These are phyloP conservation scores for Malania oleifera DNA, from an alignment of 164 flowering plant species.

Conservation along the genomic window DNA sequence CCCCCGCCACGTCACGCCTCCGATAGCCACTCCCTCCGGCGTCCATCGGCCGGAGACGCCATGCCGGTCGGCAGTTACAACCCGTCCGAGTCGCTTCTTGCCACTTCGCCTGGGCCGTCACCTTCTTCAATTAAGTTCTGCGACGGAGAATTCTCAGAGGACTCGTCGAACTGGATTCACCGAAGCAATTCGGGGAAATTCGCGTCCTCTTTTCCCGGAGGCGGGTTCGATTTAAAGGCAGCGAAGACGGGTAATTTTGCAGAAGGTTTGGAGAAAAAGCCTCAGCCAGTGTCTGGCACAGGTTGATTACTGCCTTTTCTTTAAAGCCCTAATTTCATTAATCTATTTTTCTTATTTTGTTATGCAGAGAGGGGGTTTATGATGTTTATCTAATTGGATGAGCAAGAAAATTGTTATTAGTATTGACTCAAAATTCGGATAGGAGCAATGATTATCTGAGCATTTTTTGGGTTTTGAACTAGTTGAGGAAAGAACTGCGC, in stretches of 20 bases:
- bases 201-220: constrained; percentile 36
- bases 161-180: constrained; percentile 13
- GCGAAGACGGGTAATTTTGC: constrained; percentile 22
- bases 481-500: too few relatives aligned
- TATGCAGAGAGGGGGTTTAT: too few relatives aligned
- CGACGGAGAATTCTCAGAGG: constrained; percentile 23
- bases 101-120: constrained; percentile 17
- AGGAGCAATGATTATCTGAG: too few relatives aligned
- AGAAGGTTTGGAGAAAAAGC: constrained; percentile 8
- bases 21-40: constrained; percentile 19
- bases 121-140: not conserved
- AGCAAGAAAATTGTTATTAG: too few relatives aligned
- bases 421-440: too few relatives aligned
- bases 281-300: not conserved
- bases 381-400: too few relatives aligned
- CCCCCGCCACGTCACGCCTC: constrained; percentile 58
- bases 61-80: constrained; percentile 22
- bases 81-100: constrained; percentile 25
- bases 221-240: constrained; percentile 31
- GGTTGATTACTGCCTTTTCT: too few relatives aligned
- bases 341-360: too few relatives aligned
- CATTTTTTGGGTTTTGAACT: too few relatives aligned
- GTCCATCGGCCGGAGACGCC: constrained; percentile 14
- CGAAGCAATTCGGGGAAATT: constrained; percentile 13
- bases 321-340: too few relatives aligned